Conservation (phyloP, 331 rosid genomes). For the Malus hybrid region DNA sequence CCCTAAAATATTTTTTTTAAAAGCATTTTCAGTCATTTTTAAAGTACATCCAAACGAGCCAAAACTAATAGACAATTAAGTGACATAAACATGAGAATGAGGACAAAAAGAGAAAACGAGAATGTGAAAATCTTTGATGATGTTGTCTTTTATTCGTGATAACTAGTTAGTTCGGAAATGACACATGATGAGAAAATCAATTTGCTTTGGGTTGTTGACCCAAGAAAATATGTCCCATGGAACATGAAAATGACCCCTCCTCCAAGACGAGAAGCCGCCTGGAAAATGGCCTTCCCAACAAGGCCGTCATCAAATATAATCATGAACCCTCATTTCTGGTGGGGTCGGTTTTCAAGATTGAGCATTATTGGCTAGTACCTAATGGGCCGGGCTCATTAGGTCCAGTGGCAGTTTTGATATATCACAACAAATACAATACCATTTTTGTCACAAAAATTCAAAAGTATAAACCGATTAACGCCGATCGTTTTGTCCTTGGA, state of each 20-base stretch:
- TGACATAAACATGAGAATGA: too few relatives aligned
- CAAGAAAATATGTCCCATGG: neutral
- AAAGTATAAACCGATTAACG: neutral
- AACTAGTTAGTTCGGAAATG: neutral
- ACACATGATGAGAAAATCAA: neutral
- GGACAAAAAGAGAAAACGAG: too few relatives aligned
- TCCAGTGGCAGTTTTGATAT: constrained; percentile 13
- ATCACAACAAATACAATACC: neutral
- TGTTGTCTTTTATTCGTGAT: neutral
- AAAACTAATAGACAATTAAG: too few relatives aligned
- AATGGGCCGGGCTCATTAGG: neutral
- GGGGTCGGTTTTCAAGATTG: neutral
- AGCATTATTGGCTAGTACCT: too few relatives aligned
- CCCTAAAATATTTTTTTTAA: too few relatives aligned
- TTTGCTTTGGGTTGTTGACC: neutral
- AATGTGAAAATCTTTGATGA: too few relatives aligned
- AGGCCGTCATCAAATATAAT: neutral
- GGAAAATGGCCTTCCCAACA: neutral
- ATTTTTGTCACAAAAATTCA: constrained; percentile 4
- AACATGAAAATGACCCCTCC: neutral
- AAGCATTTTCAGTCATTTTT: too few relatives aligned
- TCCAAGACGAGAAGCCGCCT: neutral
- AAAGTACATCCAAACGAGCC: too few relatives aligned
- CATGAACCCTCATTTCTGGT: neutral
- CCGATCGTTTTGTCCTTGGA: neutral